Base-by-base conservation (phyloP, 768 basidiomycete genomes). In the Leccinum truebloodii region DNA sequence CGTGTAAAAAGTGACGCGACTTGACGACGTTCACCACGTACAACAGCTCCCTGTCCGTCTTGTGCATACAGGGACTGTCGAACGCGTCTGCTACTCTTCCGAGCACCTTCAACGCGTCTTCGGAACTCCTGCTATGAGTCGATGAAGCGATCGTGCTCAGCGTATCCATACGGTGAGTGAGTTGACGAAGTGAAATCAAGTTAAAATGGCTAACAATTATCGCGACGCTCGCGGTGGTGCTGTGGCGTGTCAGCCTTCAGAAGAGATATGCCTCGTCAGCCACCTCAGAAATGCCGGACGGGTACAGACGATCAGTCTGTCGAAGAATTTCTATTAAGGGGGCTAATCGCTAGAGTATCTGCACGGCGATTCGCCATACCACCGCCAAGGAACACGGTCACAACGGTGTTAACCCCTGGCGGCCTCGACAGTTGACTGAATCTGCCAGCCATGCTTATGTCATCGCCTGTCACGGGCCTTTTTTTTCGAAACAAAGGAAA, bases 71-170 rank as follows among this genome's bases (percentile, higher is more conserved):
- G 1, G 71, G 71, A 52, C 66, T 54, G 53, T 73, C 71, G 44
- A 74, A 73, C 32, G 71, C 71, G 22, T 73, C 73, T 20, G 71
- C 73, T 1, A 73, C 63, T 54, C 69, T 63, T 54, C 62, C 71
- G 2, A 73, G 67, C 35, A 73, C 60, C 54, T 62, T 62, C 1
- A 74, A 12, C 0, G 59, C 69, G 24, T 73, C 69, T 34, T 63
- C 63, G 0, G 53, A 16, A 12, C 59, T 32, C 37, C 12, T 34
- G 3, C 18, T 49, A 6, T 48, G 51, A 4, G 30, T 37, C 6
- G 58, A 22, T 5, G 60, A 37, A 32, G 50, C 55, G 20, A 39
- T 55, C n/a, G n/a, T 35, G 53, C 20, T 52, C 49, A 14, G 14
- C 14, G 8, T 39, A 12, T 62, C 44, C 69, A 65, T 70, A 13